phyloP scores from a whole-genome alignment of 257 asterid genomes.

The Solanum chmielewskii region DNA sequence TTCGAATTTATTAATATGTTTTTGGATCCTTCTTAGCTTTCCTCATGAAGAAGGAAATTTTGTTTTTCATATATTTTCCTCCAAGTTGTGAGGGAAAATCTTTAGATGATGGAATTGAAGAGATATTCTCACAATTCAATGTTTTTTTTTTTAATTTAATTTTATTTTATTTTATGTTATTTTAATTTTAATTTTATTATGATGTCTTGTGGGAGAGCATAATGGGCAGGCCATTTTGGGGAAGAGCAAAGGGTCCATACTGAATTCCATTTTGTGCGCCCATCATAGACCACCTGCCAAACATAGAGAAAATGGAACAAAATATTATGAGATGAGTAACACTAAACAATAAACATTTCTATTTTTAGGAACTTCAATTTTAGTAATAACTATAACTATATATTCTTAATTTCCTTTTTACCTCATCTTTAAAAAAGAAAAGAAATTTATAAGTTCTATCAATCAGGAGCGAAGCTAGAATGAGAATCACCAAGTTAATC shows the following conservation, averaged over 20 bases:
- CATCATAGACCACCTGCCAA: slow-evolving; percentile 65
- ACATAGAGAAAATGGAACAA: slow-evolving; percentile 5
- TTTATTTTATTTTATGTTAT: neutral
- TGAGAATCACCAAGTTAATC: too few relatives aligned
- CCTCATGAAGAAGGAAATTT: neutral
- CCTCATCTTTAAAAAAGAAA: neutral
- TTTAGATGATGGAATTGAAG: neutral
- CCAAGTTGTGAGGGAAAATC: neutral
- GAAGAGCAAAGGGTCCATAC: slow-evolving; percentile 83
- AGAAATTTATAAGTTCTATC: neutral
- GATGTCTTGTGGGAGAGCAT: slow-evolving; percentile 28
- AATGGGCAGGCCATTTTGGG: slow-evolving; percentile 78
- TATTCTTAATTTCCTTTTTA: neutral
- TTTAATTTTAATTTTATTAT: neutral
- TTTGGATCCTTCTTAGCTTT: neutral
- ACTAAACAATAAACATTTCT: neutral
- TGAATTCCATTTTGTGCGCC: slow-evolving; percentile 75
- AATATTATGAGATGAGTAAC: slow-evolving; percentile 1
- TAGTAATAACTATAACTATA: neutral
- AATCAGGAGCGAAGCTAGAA: neutral
- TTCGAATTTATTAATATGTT: neutral
- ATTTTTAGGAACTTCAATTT: neutral
- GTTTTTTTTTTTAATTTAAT: neutral
- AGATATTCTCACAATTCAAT: neutral
- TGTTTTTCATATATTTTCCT: neutral